These are phyloP conservation scores for Dioszegia crocea DNA, from an alignment of 768 basidiomycete species.

Conservation along the genomic window DNA sequence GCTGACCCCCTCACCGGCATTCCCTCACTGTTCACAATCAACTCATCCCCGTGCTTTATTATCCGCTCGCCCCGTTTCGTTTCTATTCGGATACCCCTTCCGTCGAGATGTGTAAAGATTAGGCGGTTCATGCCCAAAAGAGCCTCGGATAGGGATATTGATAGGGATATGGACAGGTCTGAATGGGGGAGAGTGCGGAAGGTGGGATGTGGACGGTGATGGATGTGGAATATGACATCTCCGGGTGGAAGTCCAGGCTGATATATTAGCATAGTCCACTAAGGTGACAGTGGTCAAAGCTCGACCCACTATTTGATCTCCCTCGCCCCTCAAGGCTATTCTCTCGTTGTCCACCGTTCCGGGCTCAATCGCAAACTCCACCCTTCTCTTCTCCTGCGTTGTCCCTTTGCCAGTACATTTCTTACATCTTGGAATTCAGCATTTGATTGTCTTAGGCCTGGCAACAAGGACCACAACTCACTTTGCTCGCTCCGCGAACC, in stretches of 20 bases:
- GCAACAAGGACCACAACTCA: conserved; percentile 10
- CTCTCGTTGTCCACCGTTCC: conserved; percentile 79
- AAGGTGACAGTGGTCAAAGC: neutral
- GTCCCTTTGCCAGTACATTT: conserved; percentile 87
- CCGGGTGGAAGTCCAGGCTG: conserved; percentile 83
- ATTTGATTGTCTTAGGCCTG: neutral
- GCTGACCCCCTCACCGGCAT: conserved; percentile 60
- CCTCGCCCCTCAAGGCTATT: conserved; percentile 84
- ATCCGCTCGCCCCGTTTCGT: conserved; percentile 59
- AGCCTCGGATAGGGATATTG: conserved; percentile 87
- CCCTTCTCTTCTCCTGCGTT: conserved; percentile 79
- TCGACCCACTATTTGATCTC: conserved; percentile 72
- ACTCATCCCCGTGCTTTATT: conserved; percentile 67
- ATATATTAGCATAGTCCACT: neutral
- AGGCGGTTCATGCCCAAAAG: conserved; percentile 92
- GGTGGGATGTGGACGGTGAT: conserved; percentile 63
- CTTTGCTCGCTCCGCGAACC: conserved; percentile 39
- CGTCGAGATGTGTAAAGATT: conserved; percentile 85
- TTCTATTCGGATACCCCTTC: conserved; percentile 75
- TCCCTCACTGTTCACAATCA: conserved; percentile 76
- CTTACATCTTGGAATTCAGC: conserved; percentile 64
- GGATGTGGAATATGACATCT: conserved; percentile 81
- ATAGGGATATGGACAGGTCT: conserved; percentile 72
- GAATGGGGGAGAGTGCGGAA: conserved; percentile 60
- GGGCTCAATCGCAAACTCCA: conserved; percentile 79